These are phyloP conservation scores for Pythium biforme DNA, from an alignment of 352 stramenopile genomes.

Conservation along the genomic window DNA sequence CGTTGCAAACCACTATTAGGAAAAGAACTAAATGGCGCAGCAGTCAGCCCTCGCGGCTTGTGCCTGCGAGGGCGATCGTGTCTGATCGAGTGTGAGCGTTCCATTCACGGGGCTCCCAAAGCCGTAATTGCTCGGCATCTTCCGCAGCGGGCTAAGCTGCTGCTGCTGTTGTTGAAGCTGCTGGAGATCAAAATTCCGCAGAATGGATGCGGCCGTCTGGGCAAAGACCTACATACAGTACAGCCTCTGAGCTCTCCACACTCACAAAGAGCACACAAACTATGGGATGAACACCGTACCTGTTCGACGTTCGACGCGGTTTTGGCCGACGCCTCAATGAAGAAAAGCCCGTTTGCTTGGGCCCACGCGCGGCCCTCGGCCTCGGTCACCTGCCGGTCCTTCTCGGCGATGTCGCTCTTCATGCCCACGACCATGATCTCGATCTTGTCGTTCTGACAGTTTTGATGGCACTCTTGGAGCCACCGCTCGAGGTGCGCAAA, in stretches of 20 bases:
- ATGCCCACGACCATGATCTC: constrained; percentile 87
- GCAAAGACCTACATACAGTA: constrained; percentile 47
- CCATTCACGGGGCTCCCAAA: not conserved
- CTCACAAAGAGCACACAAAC: not conserved
- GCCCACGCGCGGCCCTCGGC: constrained; percentile 72
- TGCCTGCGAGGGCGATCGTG: not conserved
- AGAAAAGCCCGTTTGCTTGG: constrained; percentile 59
- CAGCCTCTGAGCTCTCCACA: no score
- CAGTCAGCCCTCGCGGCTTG: constrained; percentile 1
- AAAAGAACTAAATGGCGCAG: not conserved
- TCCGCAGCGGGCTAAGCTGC: not conserved
- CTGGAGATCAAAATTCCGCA: constrained; percentile 75
- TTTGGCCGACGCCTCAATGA: constrained; percentile 84
- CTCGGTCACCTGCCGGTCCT: constrained; percentile 61
- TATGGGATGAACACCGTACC: constrained; percentile 26
- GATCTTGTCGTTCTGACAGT: constrained; percentile 81
- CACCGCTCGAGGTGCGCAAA: constrained; percentile 75
- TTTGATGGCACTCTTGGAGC: constrained; percentile 84
- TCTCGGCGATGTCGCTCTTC: constrained; percentile 68
- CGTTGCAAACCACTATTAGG: not conserved
- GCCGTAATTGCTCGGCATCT: not conserved
- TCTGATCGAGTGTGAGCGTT: constrained; percentile 8
- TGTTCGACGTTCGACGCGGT: constrained; percentile 80
- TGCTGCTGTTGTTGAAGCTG: constrained; percentile 53
- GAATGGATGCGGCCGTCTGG: constrained; percentile 67